A percentile compares a stretch with the other conserved stretches of the same genome.
Conservation (phyloP, 2,329 filamentous ascomycete genomes). For the Rhinocladiella similis region DNA sequence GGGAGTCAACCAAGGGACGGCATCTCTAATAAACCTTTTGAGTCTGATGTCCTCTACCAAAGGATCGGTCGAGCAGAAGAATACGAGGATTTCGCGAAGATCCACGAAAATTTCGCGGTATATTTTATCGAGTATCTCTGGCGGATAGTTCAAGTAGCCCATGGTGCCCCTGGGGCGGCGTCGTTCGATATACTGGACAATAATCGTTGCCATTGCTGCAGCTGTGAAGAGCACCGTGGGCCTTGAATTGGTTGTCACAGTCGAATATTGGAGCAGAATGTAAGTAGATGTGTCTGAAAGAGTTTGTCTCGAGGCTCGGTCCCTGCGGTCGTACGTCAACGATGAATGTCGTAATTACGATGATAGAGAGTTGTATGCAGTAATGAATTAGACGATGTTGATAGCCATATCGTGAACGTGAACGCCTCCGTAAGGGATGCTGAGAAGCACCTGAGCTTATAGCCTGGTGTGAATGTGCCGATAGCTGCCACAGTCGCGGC, state of each 20-base stretch:
- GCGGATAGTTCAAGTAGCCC: conserved; percentile 17
- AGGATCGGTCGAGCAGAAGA: conserved; percentile 14
- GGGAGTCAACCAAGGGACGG: no score
- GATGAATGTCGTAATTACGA: no score
- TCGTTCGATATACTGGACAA: neutral
- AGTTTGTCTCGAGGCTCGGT: no score
- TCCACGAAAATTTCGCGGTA: conserved; percentile 16
- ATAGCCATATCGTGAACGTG: no score
- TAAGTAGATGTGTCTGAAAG: no score
- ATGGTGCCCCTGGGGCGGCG: conserved; percentile 7
- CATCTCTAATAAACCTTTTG: neutral
- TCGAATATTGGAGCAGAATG: no score
- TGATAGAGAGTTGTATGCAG: neutral
- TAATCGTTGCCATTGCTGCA: conserved; percentile 1
- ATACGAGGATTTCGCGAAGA: conserved; percentile 9
- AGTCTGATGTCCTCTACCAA: neutral
- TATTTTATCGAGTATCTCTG: conserved; percentile 17
- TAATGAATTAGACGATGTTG: no score
- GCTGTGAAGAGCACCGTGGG: neutral
- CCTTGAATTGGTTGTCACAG: neutral
- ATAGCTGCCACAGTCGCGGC: neutral
- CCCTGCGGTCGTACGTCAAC: no score
- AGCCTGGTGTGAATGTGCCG: neutral
- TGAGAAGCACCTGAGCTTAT: neutral
- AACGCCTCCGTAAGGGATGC: neutral